These are phyloP conservation scores for Chaetomium globosum DNA, from an alignment of 2,329 filamentous ascomycete species.

Conservation along the genomic window DNA sequence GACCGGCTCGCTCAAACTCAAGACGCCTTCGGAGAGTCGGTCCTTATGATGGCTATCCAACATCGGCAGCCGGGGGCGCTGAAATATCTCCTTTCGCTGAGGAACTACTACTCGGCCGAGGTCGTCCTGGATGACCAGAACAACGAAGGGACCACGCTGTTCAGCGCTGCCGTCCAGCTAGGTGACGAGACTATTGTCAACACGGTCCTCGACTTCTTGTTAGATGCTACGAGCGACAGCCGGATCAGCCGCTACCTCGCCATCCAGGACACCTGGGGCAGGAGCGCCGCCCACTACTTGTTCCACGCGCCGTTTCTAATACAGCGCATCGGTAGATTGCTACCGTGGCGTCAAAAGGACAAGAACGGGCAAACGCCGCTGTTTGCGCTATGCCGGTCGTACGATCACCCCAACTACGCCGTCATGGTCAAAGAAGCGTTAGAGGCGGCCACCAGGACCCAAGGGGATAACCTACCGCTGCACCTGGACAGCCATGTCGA, in stretches of 20 bases:
- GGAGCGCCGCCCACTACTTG: slow-evolving; percentile 91
- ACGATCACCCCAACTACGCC: slow-evolving; percentile 86
- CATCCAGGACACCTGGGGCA: slow-evolving; percentile 78
- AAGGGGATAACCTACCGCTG: slow-evolving; percentile 76
- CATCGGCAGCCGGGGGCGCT: slow-evolving; percentile 71
- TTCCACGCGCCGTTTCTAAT: slow-evolving; percentile 89
- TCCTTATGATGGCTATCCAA: slow-evolving; percentile 84
- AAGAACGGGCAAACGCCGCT: slow-evolving; percentile 98
- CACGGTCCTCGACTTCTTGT: slow-evolving; percentile 71
- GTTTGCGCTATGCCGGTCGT: slow-evolving; percentile 91
- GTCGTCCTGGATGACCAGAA: slow-evolving; percentile 81
- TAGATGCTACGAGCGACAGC: slow-evolving; percentile 53
- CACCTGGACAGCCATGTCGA: slow-evolving; percentile 94
- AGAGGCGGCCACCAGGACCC: slow-evolving; percentile 69
- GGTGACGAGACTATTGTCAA: slow-evolving; percentile 75
- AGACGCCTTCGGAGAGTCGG: slow-evolving; percentile 73
- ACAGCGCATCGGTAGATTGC: slow-evolving; percentile 69
- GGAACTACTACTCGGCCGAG: slow-evolving; percentile 71
- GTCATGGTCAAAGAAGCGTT: slow-evolving; percentile 85
- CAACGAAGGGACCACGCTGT: slow-evolving; percentile 83
- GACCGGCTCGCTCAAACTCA: slow-evolving; percentile 74
- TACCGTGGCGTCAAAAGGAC: slow-evolving; percentile 89
- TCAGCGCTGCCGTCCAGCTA: slow-evolving; percentile 88
- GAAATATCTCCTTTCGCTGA: slow-evolving; percentile 75
- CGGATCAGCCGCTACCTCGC: slow-evolving; percentile 69